Evolutionary conservation across 768 basidiomycete species (phyloP), one percentile per base, ranked within the genome.

Genomic region (Tremella fuciformis): DNA sequence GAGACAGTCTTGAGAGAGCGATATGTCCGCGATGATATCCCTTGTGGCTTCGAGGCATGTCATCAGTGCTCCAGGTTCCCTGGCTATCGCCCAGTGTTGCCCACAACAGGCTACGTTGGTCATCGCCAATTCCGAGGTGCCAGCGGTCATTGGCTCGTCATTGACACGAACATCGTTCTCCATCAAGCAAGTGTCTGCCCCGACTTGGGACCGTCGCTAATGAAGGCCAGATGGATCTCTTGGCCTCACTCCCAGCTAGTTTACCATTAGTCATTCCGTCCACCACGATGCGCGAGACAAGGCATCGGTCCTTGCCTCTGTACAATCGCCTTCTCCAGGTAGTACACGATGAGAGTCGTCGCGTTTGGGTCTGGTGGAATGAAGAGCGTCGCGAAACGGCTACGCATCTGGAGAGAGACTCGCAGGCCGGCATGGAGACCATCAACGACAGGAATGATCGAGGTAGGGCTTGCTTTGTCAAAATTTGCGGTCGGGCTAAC

Each of bases 151-250:
- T 92, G 85, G 70, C 75, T 97, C 24, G 79, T 99, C 13, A 89
- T 92, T 3, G 94, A 99, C 73, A 98, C 94, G 16, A 99, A 99
- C 77, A 84, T 96, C 15, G 90, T 96, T 69, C 81, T 99, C 13
- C 84, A 89, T 15, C 93, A 97, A 81, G 91, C 87, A 48, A 40
- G 80, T 56, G 22, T 56, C n/a, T 18, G 8, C 3, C 2, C 24
- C 44, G 22, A 50, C 22, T 49, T 39, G 13, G 18, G 2, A 13
- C 25, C 25, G 18, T 26, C 15, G 53, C 58, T 65, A 60, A 59
- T 47, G 52, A 21, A 19, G 56, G 13, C 2, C 66, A 96, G 89
- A 97, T 98, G 88, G 96, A 99, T 77, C 81, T 98, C 53, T 80
- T 98, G 39, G 88, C 91, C 75, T 89, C 88, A 0, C 78, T 82